Evolutionary conservation across 192 early-diverging fungal genomes (phyloP), one percentile per base, ranked within the genome.

Genomic region (Entomortierella chlamydospora): DNA sequence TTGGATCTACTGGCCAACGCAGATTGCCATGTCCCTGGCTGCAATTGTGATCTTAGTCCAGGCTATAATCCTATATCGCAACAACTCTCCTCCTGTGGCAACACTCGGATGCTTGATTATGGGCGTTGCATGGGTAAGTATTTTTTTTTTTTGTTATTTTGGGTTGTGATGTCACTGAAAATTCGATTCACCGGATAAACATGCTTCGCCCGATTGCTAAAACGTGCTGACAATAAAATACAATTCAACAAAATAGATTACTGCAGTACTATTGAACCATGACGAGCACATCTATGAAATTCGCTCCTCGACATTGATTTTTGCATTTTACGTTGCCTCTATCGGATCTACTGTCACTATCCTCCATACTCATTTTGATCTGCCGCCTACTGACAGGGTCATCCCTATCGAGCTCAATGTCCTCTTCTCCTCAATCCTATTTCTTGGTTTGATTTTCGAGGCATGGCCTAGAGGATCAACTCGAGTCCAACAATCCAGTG

Each of bases 1-100:
- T 18, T 61, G 49, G 57, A 74, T 74, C n/a, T 74, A 67, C 20
- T 74, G 72, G 72, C 72, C 72, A 31, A 56, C 72, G 5, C 72
- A 74, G 59, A 23, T 59, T 15, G 39, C 64, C 6, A 74, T 74
- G 64, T 9, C 52, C 8, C 20, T 66, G 39, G 56, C 61, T n/a
- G 56, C 72, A n/a, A 43, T 22, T 6, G 28, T 61, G 9, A 41
- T 56, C 15, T 1, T 61, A 20, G 12, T 29, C 30, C 28, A 64
- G 17, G 61, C 45, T 2, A 4, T 39, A 0, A 13, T 57, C 25
- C 13, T 61, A 10, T 9, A 13, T 9, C n/a, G n/a, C 1, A 45
- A 64, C 1, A 28, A 43, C 12, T 9, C 8, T 31, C 28, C 55
- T 1, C n/a, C 47, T 13, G 45, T 64, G 12, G 41, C 51, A 2